Percentiles rank a stretch among this genome's conserved stretches.
Evolutionary conservation across 495 filamentous ascomycete genomes (phyloP).

Genomic region (Penicillium turbatum): DNA sequence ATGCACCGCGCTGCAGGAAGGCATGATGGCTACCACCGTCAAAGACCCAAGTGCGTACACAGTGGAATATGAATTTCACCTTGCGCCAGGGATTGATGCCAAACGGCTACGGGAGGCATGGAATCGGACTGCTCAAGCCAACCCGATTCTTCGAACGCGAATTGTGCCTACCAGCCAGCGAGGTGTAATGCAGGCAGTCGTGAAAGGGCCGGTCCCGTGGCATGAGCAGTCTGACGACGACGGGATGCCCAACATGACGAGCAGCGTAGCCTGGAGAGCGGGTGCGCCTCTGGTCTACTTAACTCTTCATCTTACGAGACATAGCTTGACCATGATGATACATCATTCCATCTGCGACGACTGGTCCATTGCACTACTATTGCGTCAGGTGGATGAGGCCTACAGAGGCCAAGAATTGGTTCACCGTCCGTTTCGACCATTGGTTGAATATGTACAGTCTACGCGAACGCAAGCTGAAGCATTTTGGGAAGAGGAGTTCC

Average conservation of each 20-base stretch:
- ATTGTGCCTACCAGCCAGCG: constrained; percentile 34
- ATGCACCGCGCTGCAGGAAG: constrained; percentile 30
- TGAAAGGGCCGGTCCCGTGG: constrained; percentile 33
- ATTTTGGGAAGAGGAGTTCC: constrained; percentile 8
- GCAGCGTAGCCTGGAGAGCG: background rate
- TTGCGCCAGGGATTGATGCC: constrained; percentile 31
- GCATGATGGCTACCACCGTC: constrained; percentile 50
- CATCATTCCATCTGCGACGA: constrained; percentile 19
- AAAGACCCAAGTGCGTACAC: constrained; percentile 35
- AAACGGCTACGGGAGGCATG: constrained; percentile 39
- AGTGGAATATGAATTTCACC: constrained; percentile 28
- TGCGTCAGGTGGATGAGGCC: constrained; percentile 11
- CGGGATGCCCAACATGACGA: background rate
- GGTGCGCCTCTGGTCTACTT: constrained; percentile 8
- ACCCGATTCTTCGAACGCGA: constrained; percentile 42
- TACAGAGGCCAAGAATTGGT: constrained; percentile 6
- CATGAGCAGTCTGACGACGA: constrained; percentile 1
- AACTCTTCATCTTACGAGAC: constrained; percentile 2
- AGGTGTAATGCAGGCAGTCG: constrained; percentile 42
- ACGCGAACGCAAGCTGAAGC: background rate
- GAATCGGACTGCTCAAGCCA: constrained; percentile 27
- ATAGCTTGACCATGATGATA: constrained; percentile 1
- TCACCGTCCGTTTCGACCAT: constrained; percentile 12
- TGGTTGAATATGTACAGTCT: constrained; percentile 12
- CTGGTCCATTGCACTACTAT: constrained; percentile 14